phyloP scores from a whole-genome alignment of 176 grass and related monocot species.

The Elaeis guineensis region DNA sequence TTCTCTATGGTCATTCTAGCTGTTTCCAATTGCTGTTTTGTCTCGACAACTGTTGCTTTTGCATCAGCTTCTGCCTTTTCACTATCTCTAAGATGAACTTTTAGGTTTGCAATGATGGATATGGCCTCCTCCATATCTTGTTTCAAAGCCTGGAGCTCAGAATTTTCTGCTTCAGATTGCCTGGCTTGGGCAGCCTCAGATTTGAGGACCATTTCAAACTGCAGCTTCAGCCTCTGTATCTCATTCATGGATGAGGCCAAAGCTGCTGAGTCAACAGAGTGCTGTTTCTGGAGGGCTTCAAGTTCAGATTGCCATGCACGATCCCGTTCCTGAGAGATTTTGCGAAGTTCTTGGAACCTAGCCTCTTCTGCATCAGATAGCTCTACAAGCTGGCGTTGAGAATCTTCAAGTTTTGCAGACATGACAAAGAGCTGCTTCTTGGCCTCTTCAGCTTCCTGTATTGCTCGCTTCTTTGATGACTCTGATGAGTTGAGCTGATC shows the following conservation, averaged over 20 bases:
- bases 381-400: slow-evolving; percentile 42
- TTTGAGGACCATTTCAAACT: slow-evolving; percentile 37
- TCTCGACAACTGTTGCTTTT: slow-evolving; percentile 47
- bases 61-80: slow-evolving; percentile 44
- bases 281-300: slow-evolving; percentile 89
- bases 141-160: slow-evolving; percentile 22
- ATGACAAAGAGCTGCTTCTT: slow-evolving; percentile 30
- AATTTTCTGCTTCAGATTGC: slow-evolving; percentile 3
- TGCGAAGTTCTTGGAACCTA: slow-evolving; percentile 66
- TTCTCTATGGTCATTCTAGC: slow-evolving; percentile 67
- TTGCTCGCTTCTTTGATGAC: slow-evolving; percentile 38
- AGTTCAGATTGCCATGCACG: slow-evolving; percentile 94
- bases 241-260: slow-evolving; percentile 63
- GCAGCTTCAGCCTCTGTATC: slow-evolving; percentile 54
- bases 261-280: slow-evolving; percentile 65
- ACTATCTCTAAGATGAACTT: slow-evolving; percentile 6
- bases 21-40: slow-evolving; percentile 65
- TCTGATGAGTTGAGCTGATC: slow-evolving; percentile 70
- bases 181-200: slow-evolving; percentile 10
- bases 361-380: slow-evolving; percentile 50
- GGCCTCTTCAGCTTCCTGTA: slow-evolving; percentile 71
- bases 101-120: slow-evolving; percentile 50
- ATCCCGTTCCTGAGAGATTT: slow-evolving; percentile 87
- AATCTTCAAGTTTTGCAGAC: slow-evolving; percentile 34
- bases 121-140: slow-evolving; percentile 45